phyloP scores from a whole-genome alignment of 2,329 filamentous ascomycete species.

The Didymella segeticola region DNA sequence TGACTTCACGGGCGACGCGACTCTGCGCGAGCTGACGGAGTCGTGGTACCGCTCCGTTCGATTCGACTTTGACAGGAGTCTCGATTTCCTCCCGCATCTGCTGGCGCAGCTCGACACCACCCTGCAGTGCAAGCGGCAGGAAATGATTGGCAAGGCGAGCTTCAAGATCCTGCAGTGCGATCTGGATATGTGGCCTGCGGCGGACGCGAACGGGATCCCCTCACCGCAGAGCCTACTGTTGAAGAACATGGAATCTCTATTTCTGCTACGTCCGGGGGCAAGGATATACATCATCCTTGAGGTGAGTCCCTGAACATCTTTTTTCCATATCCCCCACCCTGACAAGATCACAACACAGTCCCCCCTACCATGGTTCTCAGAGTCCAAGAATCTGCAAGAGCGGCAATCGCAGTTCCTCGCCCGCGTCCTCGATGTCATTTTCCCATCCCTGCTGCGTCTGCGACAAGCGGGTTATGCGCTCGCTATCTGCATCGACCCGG shows the following conservation, averaged over 20 bases:
- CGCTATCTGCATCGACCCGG: conserved; percentile 9
- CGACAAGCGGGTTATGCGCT: conserved; percentile 1
- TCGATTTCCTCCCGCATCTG: conserved; percentile 15
- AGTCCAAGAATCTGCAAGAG: conserved; percentile 8
- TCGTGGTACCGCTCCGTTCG: conserved; percentile 12
- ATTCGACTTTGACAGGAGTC: conserved; percentile 16
- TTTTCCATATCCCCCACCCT: too few relatives aligned
- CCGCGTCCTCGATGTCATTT: conserved; percentile 10
- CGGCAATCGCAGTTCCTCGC: conserved; percentile 11
- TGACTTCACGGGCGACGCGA: conserved; percentile 12
- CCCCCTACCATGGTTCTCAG: conserved; percentile 8
- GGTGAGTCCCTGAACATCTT: too few relatives aligned
- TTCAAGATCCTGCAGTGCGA: conserved; percentile 15
- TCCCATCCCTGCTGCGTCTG: conserved; percentile 3
- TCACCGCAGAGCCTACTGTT: conserved; percentile 10
- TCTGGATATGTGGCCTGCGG: conserved; percentile 11
- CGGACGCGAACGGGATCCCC: conserved; percentile 11
- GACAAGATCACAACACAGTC: too few relatives aligned
- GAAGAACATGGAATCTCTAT: conserved; percentile 15
- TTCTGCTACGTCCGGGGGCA: conserved; percentile 7
- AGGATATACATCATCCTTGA: conserved; percentile 9
- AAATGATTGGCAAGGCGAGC: conserved; percentile 9
- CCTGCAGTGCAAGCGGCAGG: conserved; percentile 5
- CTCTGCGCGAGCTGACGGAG: conserved; percentile 14
- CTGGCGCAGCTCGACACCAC: conserved; percentile 13